Conservation (phyloP, 2,329 filamentous ascomycete genomes). For the Cercospora canescens region DNA sequence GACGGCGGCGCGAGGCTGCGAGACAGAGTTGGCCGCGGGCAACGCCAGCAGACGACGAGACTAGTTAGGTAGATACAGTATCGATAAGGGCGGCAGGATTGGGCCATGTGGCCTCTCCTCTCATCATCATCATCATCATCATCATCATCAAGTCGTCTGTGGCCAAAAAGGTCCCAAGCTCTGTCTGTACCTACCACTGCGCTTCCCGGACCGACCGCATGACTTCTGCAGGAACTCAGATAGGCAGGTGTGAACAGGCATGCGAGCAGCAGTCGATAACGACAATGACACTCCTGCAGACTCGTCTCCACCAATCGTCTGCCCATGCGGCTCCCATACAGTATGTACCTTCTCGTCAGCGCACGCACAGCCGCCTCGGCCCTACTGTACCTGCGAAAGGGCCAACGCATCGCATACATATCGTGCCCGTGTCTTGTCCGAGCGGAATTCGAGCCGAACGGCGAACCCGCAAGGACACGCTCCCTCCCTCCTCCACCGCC, state of each 20-base stretch:
- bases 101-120: background rate
- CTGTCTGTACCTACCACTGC: no score
- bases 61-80: no score
- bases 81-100: background rate
- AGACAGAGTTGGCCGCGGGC: background rate
- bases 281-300: constrained; percentile 7
- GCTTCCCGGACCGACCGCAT: background rate
- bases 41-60: background rate
- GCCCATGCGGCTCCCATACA: background rate
- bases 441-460: background rate
- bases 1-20: background rate
- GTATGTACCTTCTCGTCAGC: background rate
- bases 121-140: background rate
- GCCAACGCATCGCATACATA: background rate
- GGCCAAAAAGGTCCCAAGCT: background rate
- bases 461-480: no score
- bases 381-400: background rate
- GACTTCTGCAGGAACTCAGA: background rate
- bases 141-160: no score
- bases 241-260: background rate
- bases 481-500: no score
- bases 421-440: background rate
- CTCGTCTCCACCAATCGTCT: background rate
- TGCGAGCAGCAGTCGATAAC: no score
- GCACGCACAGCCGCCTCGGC: background rate